phyloP scores from a whole-genome alignment of 768 basidiomycete species.

The Megacollybia marginata region DNA sequence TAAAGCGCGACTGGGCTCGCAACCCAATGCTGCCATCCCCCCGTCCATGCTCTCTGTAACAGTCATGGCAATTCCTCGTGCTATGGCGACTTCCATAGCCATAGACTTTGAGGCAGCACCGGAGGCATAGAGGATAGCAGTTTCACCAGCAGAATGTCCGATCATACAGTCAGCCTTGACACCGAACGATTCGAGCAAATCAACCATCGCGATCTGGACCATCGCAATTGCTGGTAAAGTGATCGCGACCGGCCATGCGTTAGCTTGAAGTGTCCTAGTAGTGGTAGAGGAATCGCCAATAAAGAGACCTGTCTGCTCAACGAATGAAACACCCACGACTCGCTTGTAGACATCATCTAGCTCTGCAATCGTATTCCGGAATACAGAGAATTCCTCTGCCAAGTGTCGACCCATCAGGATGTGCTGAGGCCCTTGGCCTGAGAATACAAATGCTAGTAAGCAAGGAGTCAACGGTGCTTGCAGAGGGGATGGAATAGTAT shows the following conservation, averaged over 20 bases:
- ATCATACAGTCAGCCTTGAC: conserved; percentile 29
- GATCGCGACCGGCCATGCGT: conserved; percentile 25
- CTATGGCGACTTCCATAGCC: conserved; percentile 36
- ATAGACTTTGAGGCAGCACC: conserved; percentile 31
- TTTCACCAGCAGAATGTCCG: conserved; percentile 43
- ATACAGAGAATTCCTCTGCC: conserved; percentile 24
- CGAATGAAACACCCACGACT: conserved; percentile 26
- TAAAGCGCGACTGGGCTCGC: conserved; percentile 19
- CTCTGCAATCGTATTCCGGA: conserved; percentile 28
- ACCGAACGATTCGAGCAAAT: conserved; percentile 28
- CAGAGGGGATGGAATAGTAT: conserved; percentile 20
- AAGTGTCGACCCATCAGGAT: conserved; percentile 29
- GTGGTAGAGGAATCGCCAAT: conserved; percentile 4
- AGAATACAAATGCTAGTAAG: conserved; percentile 26
- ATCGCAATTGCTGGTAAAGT: conserved; percentile 35
- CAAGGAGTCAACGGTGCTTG: no score
- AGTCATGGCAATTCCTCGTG: conserved; percentile 29
- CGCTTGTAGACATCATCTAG: conserved; percentile 26
- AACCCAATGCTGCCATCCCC: conserved; percentile 37
- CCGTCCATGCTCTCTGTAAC: conserved; percentile 17
- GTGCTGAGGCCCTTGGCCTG: conserved; percentile 34
- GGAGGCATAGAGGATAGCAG: conserved; percentile 33
- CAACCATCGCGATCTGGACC: conserved; percentile 38
- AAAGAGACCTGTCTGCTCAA: conserved; percentile 30
- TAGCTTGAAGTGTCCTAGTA: background rate